phyloP scores from a whole-genome alignment of 2,329 filamentous ascomycete species.

The Aureobasidium sp. region DNA sequence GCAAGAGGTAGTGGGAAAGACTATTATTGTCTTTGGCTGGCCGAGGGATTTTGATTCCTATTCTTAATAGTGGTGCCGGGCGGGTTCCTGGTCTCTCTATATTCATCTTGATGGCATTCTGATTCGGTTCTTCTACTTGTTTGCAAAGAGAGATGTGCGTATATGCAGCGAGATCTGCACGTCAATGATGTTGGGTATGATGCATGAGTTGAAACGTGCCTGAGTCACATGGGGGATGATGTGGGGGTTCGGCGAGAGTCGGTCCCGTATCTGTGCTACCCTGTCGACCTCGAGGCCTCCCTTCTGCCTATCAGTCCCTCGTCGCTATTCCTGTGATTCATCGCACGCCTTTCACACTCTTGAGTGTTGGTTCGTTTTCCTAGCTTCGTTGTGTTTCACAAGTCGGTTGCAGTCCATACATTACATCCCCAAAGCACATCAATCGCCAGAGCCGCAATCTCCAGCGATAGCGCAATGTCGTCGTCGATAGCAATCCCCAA shows the following conservation, averaged over 20 bases:
- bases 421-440: conserved; percentile 19
- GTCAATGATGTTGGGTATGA: background rate
- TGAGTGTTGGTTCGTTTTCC: background rate
- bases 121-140: background rate
- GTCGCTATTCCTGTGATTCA: conserved; percentile 1
- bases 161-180: background rate
- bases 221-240: conserved; percentile 4
- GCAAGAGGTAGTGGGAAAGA: background rate
- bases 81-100: conserved; percentile 10
- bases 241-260: background rate
- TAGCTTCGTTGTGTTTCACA: background rate
- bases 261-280: conserved; percentile 8
- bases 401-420: background rate
- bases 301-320: conserved; percentile 4
- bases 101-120: conserved; percentile 2
- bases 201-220: background rate
- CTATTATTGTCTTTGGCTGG: background rate
- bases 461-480: conserved; percentile 42
- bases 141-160: background rate
- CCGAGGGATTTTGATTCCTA: conserved; percentile 1
- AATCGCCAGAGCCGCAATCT: background rate
- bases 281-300: background rate
- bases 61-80: conserved; percentile 4
- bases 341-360: background rate
- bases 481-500: conserved; percentile 64